Evolutionary conservation across 805 yeast species (phyloP), one percentile per base, ranked within the genome.

Genomic region (Myxozyma monticola): DNA sequence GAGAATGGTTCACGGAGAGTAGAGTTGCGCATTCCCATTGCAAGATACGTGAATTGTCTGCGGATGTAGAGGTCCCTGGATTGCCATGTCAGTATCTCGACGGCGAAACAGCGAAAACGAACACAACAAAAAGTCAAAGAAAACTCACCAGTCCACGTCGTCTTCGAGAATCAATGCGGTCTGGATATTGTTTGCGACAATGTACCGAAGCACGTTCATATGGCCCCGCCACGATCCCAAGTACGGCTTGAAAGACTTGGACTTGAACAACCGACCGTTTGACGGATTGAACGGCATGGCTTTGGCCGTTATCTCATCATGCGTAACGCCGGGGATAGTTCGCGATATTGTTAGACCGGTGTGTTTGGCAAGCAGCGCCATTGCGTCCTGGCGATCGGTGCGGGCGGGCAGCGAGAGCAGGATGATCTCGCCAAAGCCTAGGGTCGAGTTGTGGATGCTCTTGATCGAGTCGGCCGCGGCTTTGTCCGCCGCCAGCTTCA

Each of bases 191-290:
- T 29, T 42, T 17, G 47, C 29, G 14, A 50, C 48, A 39, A 50
- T 26, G 14, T 46, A 41, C 25, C 49, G 31, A 51, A 51, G 46
- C 6, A 47, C 54, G 40, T 50, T 37, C 24, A 48, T 51, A 21
- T 50, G 54, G 4, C 51, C 54, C 14, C 54, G 28, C 54, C 54
- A 50, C 40, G 51, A 50, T 4, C 54, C 54, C 14, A 50, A 29
- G 25, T 42, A 47, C 20, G 49, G 29, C n/a, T 47, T 12, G 34
- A 50, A 20, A 18, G 28, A 22, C n/a, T n/a, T n/a, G n/a, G n/a
- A n/a, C n/a, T n/a, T n/a, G n/a, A n/a, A n/a, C n/a, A n/a, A n/a
- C n/a, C n/a, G n/a, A n/a, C n/a, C n/a, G 31, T 35, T 15, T 14
- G 22, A 29, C n/a, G 42, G 45, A 7, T 29, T 25, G 5, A 42